Evolutionary conservation across 192 early-diverging fungal species (phyloP).

Genomic region (Globomyces pollinis-pini): DNA sequence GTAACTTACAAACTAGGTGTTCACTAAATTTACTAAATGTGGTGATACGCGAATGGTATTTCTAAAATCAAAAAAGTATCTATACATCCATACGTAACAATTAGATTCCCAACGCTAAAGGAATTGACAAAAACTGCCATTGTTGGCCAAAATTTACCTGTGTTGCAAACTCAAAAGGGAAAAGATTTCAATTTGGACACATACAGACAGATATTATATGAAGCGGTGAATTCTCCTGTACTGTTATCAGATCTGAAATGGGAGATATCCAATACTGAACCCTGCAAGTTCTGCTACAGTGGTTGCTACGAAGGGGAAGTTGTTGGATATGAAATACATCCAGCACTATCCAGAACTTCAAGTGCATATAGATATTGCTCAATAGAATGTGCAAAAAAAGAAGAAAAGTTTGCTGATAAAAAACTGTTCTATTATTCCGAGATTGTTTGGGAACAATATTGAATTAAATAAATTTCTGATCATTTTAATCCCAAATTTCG

Average conservation of each 20-base stretch:
- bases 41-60: neutral
- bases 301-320: slow-evolving; percentile 1
- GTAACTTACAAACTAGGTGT: neutral
- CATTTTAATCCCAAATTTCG: neutral
- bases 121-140: neutral
- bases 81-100: neutral
- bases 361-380: neutral
- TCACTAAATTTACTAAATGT: slow-evolving; percentile 9
- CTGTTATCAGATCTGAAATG: neutral
- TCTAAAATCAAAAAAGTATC: neutral
- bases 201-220: neutral
- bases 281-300: neutral
- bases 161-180: neutral
- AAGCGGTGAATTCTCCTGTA: neutral
- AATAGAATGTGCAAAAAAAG: slow-evolving; percentile 4
- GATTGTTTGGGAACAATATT: no score
- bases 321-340: neutral
- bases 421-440: neutral
- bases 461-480: neutral
- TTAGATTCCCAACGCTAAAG: neutral
- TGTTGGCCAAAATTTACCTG: neutral
- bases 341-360: neutral
- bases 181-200: neutral
- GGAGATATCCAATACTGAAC: neutral
- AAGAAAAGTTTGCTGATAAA: neutral